Evolutionary conservation across 108 stramenopile genomes (phyloP), one percentile per base, ranked within the genome.

Genomic region (Phaeodactylum tricornutum): DNA sequence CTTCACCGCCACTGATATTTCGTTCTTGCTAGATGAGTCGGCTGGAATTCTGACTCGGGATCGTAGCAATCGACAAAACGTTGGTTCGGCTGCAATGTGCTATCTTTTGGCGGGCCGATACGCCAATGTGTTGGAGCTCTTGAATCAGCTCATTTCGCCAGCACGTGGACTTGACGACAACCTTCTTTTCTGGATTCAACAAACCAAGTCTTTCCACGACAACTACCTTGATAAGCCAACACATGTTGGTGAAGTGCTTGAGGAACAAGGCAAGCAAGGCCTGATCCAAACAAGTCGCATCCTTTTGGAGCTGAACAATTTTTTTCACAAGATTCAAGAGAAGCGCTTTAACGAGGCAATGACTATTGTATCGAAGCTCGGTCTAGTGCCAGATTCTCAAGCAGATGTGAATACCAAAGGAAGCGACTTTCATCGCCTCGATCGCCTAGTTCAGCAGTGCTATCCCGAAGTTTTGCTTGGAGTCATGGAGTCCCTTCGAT

Each of bases 241-340:
- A 2, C 21, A 42, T 16, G 74, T 64, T 0, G 17, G 57, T 23
- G 56, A 55, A n/a, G 59, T 57, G 9, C 55, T 87, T 14, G 77
- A 83, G 48, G 39, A 49, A 11, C 77, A 79, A 38, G 66, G 64
- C 43, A 67, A 69, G 29, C 50, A 61, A 38, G 36, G 47, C n/a
- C 47, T 82, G 12, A 60, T 79, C 26, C 50, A 66, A 19, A 75
- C 78, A 6, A 80, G 78, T 33, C 62, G 66, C 39, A 64, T 66
- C 9, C 50, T 86, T 50, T 59, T 84, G 65, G 76, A 82, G 37
- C 50, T 91, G 20, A 66, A 70, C 9, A 50, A 55, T 35, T 91
- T 91, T 58, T 79, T 87, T 44, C 66, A 79, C 29, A 39, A 51
- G 11, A 62, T 68, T 35, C 60, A 50, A 17, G 51, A 66, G 32